Evolutionary conservation across 306 rosid genomes (phyloP).

Genomic region (Malus orientalis): DNA sequence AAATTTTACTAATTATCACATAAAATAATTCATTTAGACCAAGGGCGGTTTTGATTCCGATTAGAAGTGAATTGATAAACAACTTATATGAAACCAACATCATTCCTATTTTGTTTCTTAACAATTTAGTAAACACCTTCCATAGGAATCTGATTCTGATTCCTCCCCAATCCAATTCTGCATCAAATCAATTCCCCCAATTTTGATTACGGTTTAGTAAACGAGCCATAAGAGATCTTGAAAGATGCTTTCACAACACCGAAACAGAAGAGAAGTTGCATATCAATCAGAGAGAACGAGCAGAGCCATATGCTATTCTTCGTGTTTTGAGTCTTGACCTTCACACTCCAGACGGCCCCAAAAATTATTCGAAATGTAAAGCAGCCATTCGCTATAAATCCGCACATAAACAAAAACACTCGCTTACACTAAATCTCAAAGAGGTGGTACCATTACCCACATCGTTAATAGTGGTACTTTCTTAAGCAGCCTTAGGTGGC

Average conservation of each 20-base stretch:
- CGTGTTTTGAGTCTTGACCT: conserved; percentile 14
- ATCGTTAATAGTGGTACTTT: neutral
- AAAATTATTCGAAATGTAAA: conserved; percentile 48
- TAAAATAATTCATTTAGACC: too few species aligned
- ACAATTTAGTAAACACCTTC: too few species aligned
- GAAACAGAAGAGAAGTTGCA: conserved; percentile 18
- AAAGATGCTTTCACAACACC: conserved; percentile 23
- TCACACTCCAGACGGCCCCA: conserved; percentile 33
- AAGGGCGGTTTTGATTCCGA: too few species aligned
- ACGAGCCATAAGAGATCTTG: neutral
- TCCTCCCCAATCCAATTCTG: too few species aligned
- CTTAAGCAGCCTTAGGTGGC: conserved; percentile 45
- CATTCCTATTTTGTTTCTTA: too few species aligned
- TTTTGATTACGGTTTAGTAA: too few species aligned
- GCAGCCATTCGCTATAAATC: conserved; percentile 29
- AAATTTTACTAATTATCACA: too few species aligned
- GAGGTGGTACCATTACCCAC: conserved; percentile 1
- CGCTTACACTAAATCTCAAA: conserved; percentile 9
- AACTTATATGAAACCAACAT: too few species aligned
- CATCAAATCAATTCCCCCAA: too few species aligned
- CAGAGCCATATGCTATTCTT: conserved; percentile 23
- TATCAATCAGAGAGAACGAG: conserved; percentile 12
- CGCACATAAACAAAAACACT: conserved; percentile 20
- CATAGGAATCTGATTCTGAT: too few species aligned
- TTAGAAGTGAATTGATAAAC: too few species aligned